phyloP scores from a whole-genome alignment of 2,329 filamentous ascomycete species.

The Beauveria rudraprayagi region DNA sequence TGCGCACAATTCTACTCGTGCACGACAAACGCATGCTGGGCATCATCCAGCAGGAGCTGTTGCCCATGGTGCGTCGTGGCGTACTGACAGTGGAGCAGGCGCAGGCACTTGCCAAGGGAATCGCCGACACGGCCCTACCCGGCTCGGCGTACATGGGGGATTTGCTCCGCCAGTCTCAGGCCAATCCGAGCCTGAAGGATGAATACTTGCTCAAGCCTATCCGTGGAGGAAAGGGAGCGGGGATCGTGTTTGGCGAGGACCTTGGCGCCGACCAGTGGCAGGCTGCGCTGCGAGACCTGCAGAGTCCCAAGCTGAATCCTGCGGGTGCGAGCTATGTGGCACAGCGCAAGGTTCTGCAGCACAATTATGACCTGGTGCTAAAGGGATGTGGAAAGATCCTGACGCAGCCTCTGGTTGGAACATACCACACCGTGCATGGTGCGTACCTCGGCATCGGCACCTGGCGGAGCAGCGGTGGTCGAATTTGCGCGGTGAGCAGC shows the following conservation, averaged over 20 bases:
- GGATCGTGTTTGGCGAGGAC: slow-evolving; percentile 33
- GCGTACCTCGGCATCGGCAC: slow-evolving; percentile 1
- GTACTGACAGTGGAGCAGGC: slow-evolving; percentile 24
- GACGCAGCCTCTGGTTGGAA: background rate
- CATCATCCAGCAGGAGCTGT: slow-evolving; percentile 28
- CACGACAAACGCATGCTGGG: slow-evolving; percentile 37
- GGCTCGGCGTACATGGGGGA: slow-evolving; percentile 19
- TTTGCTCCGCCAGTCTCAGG: slow-evolving; percentile 13
- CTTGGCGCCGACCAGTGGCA: background rate
- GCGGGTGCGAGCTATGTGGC: background rate
- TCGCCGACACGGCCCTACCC: slow-evolving; percentile 29
- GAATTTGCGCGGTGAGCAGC: background rate
- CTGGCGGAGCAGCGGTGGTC: background rate
- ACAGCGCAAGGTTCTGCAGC: background rate
- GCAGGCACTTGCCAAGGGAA: slow-evolving; percentile 17
- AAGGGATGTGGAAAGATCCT: background rate
- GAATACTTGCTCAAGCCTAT: slow-evolving; percentile 30
- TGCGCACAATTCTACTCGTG: slow-evolving; percentile 31
- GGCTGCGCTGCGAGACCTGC: background rate
- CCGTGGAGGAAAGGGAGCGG: slow-evolving; percentile 30
- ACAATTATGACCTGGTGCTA: background rate
- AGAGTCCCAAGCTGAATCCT: background rate
- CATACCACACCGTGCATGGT: background rate
- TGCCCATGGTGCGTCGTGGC: slow-evolving; percentile 17
- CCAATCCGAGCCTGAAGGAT: slow-evolving; percentile 15